Evolutionary conservation across 805 yeast species (phyloP).

Genomic region (Candida maltosa): DNA sequence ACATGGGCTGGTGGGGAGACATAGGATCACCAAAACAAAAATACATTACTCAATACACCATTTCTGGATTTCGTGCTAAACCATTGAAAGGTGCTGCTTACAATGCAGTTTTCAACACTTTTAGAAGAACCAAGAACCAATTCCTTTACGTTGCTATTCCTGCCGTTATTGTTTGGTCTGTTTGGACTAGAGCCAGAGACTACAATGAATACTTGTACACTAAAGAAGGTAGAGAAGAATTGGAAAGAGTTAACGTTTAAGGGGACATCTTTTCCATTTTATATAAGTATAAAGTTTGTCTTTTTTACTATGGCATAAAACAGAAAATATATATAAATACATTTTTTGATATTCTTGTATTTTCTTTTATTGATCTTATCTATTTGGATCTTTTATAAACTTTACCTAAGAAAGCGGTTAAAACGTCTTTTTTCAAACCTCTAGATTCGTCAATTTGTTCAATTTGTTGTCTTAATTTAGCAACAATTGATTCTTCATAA

Average conservation of each 20-base stretch:
- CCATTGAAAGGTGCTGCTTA: constrained; percentile 86
- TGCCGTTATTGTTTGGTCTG: constrained; percentile 72
- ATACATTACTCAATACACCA: constrained; percentile 81
- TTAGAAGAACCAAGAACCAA: constrained; percentile 91
- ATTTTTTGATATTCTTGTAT: neutral
- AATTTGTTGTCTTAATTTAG: constrained; percentile 61
- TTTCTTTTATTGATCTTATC: neutral
- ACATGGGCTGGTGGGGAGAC: constrained; percentile 98
- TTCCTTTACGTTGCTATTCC: constrained; percentile 76
- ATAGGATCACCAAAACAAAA: constrained; percentile 86
- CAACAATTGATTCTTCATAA: constrained; percentile 79
- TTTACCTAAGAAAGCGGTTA: constrained; percentile 80
- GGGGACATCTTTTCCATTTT: neutral
- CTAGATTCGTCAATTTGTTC: constrained; percentile 78
- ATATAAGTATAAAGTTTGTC: neutral
- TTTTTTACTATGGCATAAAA: constrained; percentile 1
- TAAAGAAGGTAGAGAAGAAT: constrained; percentile 95
- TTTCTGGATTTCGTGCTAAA: constrained; percentile 90
- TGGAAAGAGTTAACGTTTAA: constrained; percentile 59
- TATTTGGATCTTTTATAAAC: constrained; percentile 92
- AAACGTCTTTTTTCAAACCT: constrained; percentile 89
- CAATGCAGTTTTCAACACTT: constrained; percentile 85
- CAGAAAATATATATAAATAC: too few relatives aligned
- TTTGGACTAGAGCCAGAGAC: constrained; percentile 85
- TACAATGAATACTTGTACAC: constrained; percentile 93